Evolutionary conservation across 768 basidiomycete species (phyloP), one percentile per base, ranked within the genome.

Genomic region (Suillus tomentosus): DNA sequence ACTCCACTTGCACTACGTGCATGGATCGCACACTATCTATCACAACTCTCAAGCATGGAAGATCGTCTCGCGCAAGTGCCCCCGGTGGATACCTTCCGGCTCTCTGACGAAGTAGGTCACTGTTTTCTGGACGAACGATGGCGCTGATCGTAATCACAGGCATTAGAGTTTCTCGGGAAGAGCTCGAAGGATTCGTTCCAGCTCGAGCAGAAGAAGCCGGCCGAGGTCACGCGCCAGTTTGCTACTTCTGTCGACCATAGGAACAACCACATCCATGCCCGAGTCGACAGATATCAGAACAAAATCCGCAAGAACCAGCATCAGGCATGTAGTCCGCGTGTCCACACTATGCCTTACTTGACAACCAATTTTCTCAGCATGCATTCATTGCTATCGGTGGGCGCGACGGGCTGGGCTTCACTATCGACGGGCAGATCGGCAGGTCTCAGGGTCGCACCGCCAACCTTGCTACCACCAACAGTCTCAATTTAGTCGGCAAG

Each of bases 251-350:
- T 54, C 15, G 64, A 70, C 22, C 45, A 15, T 1, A 9, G 34
- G 8, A 67, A 71, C 45, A 68, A 66, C n/a, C 55, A 62, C 5
- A 68, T 74, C 45, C 34, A 24, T 9, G 69, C 67, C 5, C 56
- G 63, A 19, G 62, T 74, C 9, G 70, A 72, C 34, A 70, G 78
- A 0, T 80, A 68, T 53, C 73, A 77, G 39, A 70, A 68, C 34
- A 73, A 66, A 48, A 64, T 80, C 7, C 75, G 68, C 3, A 60
- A 77, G 36, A 76, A 80, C 9, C 31, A 40, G 0, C 67, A 73
- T n/a, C 79, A 81, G 74, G 86, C 82, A 65, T 63, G 76, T 69
- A 27, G 19, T 42, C 54, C 5, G 36, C 3, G 24, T 27, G 8
- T 47, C 24, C 22, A 2, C 37, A 22, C 3, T 5, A 13, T 54